phyloP scores from a whole-genome alignment of 345 rosid genomes.

The Salix brachista region DNA sequence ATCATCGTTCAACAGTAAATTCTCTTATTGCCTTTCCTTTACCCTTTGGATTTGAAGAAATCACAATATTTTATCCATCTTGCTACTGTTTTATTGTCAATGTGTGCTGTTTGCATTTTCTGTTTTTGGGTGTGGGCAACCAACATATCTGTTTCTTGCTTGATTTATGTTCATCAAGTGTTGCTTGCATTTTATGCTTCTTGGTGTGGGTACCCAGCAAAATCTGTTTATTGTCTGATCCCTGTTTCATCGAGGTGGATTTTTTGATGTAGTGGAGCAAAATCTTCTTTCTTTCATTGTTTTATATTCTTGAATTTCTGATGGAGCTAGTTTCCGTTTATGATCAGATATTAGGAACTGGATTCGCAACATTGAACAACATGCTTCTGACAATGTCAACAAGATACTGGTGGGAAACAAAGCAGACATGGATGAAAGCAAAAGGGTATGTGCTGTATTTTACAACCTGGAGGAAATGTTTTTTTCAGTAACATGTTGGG shows the following conservation, averaged over 20 bases:
- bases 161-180: background rate
- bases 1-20: conserved; percentile 24
- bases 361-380: conserved; percentile 96
- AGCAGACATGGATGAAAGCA: conserved; percentile 98
- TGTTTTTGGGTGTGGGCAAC: background rate
- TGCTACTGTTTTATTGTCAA: background rate
- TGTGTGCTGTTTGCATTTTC: background rate
- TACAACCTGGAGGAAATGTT: background rate
- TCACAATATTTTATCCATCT: background rate
- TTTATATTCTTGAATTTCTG: conserved; percentile 1
- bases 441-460: conserved; percentile 47
- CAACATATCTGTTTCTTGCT: background rate
- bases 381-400: conserved; percentile 91
- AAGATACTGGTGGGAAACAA: conserved; percentile 93
- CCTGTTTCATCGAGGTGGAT: background rate
- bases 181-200: background rate
- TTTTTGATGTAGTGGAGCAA: background rate
- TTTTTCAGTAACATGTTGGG: background rate
- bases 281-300: background rate
- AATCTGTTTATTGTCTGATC: background rate
- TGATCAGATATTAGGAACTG: conserved; percentile 83
- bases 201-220: background rate
- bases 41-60: background rate
- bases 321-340: conserved; percentile 17
- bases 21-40: background rate